Conservation (phyloP, 805 yeast genomes). For the Vanderwaltozyma tropicalis region DNA sequence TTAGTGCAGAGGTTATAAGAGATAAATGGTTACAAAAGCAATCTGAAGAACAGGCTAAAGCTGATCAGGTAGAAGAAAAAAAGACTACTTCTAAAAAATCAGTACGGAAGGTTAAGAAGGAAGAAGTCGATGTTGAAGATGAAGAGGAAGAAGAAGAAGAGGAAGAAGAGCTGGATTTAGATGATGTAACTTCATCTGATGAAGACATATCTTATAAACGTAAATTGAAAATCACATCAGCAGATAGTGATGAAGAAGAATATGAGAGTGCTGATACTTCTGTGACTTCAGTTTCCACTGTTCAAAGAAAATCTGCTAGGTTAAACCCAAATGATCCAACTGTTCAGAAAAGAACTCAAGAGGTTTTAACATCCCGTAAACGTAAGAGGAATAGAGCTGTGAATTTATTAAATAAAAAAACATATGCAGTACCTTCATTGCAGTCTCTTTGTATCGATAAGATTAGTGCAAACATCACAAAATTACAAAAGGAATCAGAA, state of each 20-base stretch:
- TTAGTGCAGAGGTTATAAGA: slow-evolving; percentile 70
- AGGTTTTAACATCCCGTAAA: slow-evolving; percentile 50
- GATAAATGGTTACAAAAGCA: slow-evolving; percentile 32
- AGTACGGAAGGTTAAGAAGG: background rate
- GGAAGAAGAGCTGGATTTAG: slow-evolving; percentile 5
- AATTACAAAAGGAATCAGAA: slow-evolving; percentile 14
- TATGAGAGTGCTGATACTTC: slow-evolving; percentile 6
- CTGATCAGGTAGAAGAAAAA: background rate
- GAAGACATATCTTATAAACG: slow-evolving; percentile 21
- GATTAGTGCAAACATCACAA: slow-evolving; percentile 38
- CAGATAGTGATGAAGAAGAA: slow-evolving; percentile 27
- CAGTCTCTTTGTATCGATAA: slow-evolving; percentile 73
- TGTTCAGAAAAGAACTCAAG: slow-evolving; percentile 27
- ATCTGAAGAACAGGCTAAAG: slow-evolving; percentile 4
- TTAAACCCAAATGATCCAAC: slow-evolving; percentile 3
- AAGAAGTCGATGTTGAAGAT: background rate
- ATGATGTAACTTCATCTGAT: slow-evolving; percentile 26
- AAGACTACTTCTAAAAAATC: slow-evolving; percentile 1
- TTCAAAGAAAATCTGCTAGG: slow-evolving; percentile 3
- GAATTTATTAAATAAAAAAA: slow-evolving; percentile 66
- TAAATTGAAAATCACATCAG: slow-evolving; percentile 25
- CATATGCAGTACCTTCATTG: slow-evolving; percentile 52
- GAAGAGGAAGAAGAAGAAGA: slow-evolving; percentile 3
- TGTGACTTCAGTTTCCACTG: background rate
- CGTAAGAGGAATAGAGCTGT: slow-evolving; percentile 72